Base-by-base conservation (phyloP, 352 stramenopile genomes). In the Globisporangium solare region DNA sequence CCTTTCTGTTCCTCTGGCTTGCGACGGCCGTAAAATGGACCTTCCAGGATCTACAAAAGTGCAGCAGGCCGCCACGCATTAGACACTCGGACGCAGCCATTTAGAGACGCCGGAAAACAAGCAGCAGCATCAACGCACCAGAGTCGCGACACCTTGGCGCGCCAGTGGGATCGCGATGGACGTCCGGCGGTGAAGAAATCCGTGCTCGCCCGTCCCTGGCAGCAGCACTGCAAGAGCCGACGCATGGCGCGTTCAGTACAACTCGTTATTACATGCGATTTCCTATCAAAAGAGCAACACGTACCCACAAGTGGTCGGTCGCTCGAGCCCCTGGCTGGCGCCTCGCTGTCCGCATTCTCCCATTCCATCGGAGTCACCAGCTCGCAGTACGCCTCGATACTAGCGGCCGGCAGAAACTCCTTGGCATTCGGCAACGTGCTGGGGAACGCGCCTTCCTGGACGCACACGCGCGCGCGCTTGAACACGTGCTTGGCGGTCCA, bases 21-120 rank as follows among this genome's bases (percentile, higher is more conserved):
- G 46, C 82, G 78, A 37, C 79, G 71, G 22, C 82, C 82, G 57
- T 92, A 92, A 64, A 88, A 92, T 27, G 82, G 75, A 15, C 82
- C 82, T 83, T 92, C 79, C 12, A 90, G 53, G 54, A 90, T 90
- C 79, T 89, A 50, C 10, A 22, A 3, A 6, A 35, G 27, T 7
- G 7, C 5, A 35, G 10, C 4, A 35, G n/a, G 27, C 27, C 27
- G 10, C 27, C 27, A 35, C 27, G 13, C 27, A 35, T 35, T 35
- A 35, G 27, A 35, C 10, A 8, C n/a, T n/a, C 0, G 5, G 27
- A 35, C 10, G 10, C 27, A 35, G 7, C 27, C 27, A 35, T 35
- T 35, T 35, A 35, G 27, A 35, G 27, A 11, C 27, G 10, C 10
- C n/a, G n/a, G n/a, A n/a, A 35, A 35, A 35, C 27, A 11, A 35